These are phyloP conservation scores for Heritiera fomes DNA, from an alignment of 345 rosid species.

Conservation along the genomic window DNA sequence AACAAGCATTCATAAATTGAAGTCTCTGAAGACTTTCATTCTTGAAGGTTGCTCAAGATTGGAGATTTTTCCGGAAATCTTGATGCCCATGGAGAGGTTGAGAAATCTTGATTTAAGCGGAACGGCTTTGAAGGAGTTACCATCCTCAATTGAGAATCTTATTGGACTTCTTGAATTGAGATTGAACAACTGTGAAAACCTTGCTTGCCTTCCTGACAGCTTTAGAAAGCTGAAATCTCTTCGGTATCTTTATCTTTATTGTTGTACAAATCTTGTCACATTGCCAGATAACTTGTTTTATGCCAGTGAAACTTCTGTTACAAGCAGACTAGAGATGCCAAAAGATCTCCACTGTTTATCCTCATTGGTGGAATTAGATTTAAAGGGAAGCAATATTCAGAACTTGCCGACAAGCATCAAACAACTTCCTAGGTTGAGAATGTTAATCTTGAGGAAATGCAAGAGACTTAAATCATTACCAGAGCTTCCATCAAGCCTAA, in stretches of 20 bases:
- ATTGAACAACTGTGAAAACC: not conserved
- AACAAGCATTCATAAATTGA: conserved; percentile 26
- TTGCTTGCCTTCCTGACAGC: not conserved
- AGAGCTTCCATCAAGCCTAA: conserved; percentile 4
- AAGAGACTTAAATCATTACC: conserved; percentile 1
- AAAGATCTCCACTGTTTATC: no score
- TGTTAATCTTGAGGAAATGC: not conserved
- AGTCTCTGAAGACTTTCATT: conserved; percentile 25
- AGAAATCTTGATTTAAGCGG: conserved; percentile 28
- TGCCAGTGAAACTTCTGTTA: not conserved
- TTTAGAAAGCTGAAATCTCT: no score
- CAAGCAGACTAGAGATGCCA: no score
- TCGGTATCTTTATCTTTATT: no score
- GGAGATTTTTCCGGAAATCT: conserved; percentile 31
- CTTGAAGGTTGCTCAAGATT: conserved; percentile 31
- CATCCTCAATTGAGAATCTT: conserved; percentile 27
- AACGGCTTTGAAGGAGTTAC: conserved; percentile 32
- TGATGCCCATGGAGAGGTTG: conserved; percentile 26
- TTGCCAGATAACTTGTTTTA: not conserved
- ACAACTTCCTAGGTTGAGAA: not conserved
- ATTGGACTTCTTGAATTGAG: conserved; percentile 8
- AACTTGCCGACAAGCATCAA: not conserved
- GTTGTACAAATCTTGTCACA: no score
- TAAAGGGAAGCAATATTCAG: not conserved
- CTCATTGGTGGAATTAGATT: not conserved